Conservation (phyloP, 208 protist species). For the Trypanosoma avium region DNA sequence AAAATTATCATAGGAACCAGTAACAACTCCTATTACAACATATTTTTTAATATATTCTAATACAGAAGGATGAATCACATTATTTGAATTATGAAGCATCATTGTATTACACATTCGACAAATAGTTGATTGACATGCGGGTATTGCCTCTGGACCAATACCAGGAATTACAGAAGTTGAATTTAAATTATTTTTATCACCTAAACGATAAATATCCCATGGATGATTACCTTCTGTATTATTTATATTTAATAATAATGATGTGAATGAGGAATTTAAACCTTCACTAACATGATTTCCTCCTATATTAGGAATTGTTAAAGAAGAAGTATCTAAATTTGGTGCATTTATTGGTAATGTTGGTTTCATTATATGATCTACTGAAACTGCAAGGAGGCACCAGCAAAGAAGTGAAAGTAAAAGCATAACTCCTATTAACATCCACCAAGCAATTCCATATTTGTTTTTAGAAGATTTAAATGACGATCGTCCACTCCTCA, state of each 20-base stretch:
- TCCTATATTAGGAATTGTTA: not conserved
- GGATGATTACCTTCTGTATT: not conserved
- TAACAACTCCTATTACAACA: conserved; percentile 23
- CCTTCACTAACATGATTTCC: not conserved
- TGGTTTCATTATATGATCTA: not conserved
- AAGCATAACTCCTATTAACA: not conserved
- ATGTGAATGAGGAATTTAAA: too few relatives aligned
- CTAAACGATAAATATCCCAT: not conserved
- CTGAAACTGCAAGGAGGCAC: not conserved
- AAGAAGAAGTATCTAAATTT: not conserved
- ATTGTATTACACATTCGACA: conserved; percentile 15
- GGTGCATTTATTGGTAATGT: not conserved
- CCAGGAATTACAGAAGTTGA: not conserved
- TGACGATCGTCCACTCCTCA: not conserved
- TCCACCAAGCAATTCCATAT: not conserved
- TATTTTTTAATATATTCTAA: conserved; percentile 10
- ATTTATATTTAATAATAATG: too few relatives aligned
- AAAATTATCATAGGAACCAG: conserved; percentile 22
- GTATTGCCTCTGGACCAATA: conserved; percentile 2
- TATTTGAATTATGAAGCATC: conserved; percentile 6
- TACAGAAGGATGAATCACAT: conserved; percentile 3
- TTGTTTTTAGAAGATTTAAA: not conserved
- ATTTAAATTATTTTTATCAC: not conserved
- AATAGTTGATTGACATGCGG: not conserved
- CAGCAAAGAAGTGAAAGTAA: not conserved